phyloP scores from a whole-genome alignment of 164 flowering plant species.

The Euptelea pleiosperma region DNA sequence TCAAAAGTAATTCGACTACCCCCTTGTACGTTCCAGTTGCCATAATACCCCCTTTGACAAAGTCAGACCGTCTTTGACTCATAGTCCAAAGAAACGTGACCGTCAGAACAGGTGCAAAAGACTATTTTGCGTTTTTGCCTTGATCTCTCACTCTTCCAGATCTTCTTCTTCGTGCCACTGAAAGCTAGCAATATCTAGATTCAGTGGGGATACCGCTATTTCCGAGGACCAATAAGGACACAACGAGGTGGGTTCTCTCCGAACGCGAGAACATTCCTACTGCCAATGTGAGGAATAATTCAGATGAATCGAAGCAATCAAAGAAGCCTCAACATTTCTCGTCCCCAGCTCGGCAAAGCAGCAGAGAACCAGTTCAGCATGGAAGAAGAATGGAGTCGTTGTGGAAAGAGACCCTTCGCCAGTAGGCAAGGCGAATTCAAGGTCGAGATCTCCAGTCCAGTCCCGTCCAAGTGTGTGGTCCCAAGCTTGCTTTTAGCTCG shows the following conservation, averaged over 20 bases:
- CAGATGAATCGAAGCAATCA: slow-evolving; percentile 3
- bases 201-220: too few relatives aligned
- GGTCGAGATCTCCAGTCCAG: slow-evolving; percentile 86
- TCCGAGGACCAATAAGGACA: slow-evolving; percentile 12
- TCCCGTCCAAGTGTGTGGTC: slow-evolving; percentile 82
- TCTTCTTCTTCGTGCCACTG: too few relatives aligned
- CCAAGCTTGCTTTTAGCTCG: slow-evolving; percentile 71
- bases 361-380: slow-evolving; percentile 46
- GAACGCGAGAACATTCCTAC: slow-evolving; percentile 21
- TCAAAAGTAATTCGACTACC: too few relatives aligned
- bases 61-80: too few relatives aligned
- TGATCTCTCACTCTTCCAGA: too few relatives aligned
- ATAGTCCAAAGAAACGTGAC: too few relatives aligned
- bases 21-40: too few relatives aligned
- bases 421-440: slow-evolving; percentile 44
- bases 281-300: background rate
- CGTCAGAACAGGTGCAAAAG: too few relatives aligned
- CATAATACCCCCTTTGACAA: too few relatives aligned
- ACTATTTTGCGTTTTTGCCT: too few relatives aligned
- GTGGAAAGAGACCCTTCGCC: slow-evolving; percentile 73
- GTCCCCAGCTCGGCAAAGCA: slow-evolving; percentile 40
- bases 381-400: slow-evolving; percentile 41
- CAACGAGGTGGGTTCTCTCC: slow-evolving; percentile 38
- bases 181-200: too few relatives aligned
- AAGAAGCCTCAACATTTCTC: slow-evolving; percentile 52